Conservation (phyloP, 75 land plant species). For the Cunninghamia lanceolata region DNA sequence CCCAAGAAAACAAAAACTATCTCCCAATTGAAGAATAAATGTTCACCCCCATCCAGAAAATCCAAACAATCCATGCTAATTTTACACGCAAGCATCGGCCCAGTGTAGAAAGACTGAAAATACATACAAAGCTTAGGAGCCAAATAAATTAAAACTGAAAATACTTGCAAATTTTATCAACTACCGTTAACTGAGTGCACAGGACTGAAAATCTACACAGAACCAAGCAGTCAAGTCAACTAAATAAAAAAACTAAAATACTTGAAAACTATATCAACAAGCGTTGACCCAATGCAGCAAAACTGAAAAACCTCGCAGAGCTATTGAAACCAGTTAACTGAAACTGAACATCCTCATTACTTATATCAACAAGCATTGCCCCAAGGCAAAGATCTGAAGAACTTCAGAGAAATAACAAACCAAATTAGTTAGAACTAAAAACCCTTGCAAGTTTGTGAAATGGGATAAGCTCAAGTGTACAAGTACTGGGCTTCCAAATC, state of each 20-base stretch:
- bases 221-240: background rate
- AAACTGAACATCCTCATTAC: background rate
- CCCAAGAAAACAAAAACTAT: background rate
- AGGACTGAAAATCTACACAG: background rate
- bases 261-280: background rate
- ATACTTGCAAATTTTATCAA: background rate
- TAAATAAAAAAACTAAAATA: no score
- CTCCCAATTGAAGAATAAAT: background rate
- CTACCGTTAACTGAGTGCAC: background rate
- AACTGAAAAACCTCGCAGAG: background rate
- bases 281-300: background rate
- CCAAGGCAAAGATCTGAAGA: background rate
- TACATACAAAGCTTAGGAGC: background rate
- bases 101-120: background rate
- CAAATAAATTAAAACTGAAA: background rate
- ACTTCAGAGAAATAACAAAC: background rate
- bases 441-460: background rate
- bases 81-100: background rate
- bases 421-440: background rate
- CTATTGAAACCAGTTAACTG: background rate
- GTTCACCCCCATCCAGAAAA: background rate
- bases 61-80: background rate
- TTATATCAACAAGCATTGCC: background rate
- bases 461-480: background rate
- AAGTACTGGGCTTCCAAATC: no score